A percentile compares a stretch with the other conserved stretches of the same genome.
Evolutionary conservation across 2,329 filamentous ascomycete genomes (phyloP).

Genomic region (Ascochyta viciae-villosae): DNA sequence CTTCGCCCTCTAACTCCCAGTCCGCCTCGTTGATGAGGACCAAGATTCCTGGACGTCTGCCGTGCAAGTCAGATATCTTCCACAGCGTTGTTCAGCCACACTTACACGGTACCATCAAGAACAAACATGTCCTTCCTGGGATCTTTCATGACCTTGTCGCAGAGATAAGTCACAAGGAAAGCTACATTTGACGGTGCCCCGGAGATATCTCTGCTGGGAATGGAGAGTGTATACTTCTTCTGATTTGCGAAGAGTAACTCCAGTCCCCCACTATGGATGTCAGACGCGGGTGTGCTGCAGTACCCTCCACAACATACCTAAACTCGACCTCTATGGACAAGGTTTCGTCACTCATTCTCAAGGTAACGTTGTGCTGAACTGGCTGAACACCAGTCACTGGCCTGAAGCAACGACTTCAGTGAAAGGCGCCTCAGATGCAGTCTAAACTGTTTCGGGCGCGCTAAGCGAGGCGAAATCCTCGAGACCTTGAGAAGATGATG

Average conservation of each 20-base stretch:
- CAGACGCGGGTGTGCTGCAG: background rate
- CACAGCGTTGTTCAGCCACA: background rate
- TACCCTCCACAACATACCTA: constrained; percentile 58
- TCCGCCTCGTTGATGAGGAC: constrained; percentile 98
- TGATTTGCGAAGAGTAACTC: constrained; percentile 92
- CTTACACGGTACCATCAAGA: constrained; percentile 85
- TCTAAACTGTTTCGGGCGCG: constrained; percentile 21
- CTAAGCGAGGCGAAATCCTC: constrained; percentile 44
- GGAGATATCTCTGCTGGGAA: constrained; percentile 69
- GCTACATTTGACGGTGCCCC: constrained; percentile 72
- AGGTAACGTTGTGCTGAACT: background rate
- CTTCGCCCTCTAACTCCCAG: constrained; percentile 97
- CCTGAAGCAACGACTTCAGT: constrained; percentile 12
- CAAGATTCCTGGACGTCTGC: constrained; percentile 89
- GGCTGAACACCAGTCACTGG: background rate
- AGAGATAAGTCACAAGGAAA: constrained; percentile 80
- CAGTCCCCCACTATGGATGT: constrained; percentile 72
- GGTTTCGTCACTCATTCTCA: constrained; percentile 35
- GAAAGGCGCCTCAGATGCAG: background rate
- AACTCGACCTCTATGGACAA: constrained; percentile 77
- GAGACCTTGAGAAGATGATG: constrained; percentile 16
- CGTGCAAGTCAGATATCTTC: constrained; percentile 26
- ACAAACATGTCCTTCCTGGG: constrained; percentile 86
- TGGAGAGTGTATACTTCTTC: constrained; percentile 71
- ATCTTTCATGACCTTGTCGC: constrained; percentile 84